Evolutionary conservation across 805 yeast genomes (phyloP), one percentile per base, ranked within the genome.

Genomic region (Ogataea saltuana): DNA sequence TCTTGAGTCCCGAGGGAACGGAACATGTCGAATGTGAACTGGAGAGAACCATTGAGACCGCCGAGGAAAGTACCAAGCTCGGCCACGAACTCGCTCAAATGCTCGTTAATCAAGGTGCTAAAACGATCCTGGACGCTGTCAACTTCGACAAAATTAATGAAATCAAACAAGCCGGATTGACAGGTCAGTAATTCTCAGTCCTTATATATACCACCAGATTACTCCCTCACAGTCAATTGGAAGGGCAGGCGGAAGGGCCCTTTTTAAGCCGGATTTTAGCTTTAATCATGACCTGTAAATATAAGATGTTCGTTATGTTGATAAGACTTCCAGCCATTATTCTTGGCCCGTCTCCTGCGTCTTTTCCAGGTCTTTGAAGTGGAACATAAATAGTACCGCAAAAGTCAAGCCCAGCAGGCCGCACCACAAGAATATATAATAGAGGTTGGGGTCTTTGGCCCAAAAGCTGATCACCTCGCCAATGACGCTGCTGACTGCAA

Each of bases 1-100:
- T 91, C 12, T 85, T 89, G 23, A 78, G 85, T 48, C 90, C 90
- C 8, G 96, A 90, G 61, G 99, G 99, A 10, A 64, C 68, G 6
- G 72, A 78, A 48, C 71, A 67, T 25, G 89, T 89, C 12, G 86
- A 85, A 58, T 84, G 76, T 48, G 68, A 66, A 42, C 63, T 70
- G 13, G 60, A 50, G 23, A 64, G 40, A 28, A 50, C 39, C 28
- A 80, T 81, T 10, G 33, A 20, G 2, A 63, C 61, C 35, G 58
- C 65, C 31, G 72, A 68, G 16, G 95, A 88, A 50, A 85, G 97
- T 15, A 83, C 76, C 49, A 63, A 62, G 22, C 75, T 86, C 32
- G 99, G 99, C 42, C 69, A 69, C 37, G 68, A 70, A 33, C 70
- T 93, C 50, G 97, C 96, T 16, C 69, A 73, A 29, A 69, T 66